Percentiles rank a stretch among this genome's conserved stretches.
Conservation (phyloP, 805 yeast genomes). For the Nakazawaea ambrosiae region DNA sequence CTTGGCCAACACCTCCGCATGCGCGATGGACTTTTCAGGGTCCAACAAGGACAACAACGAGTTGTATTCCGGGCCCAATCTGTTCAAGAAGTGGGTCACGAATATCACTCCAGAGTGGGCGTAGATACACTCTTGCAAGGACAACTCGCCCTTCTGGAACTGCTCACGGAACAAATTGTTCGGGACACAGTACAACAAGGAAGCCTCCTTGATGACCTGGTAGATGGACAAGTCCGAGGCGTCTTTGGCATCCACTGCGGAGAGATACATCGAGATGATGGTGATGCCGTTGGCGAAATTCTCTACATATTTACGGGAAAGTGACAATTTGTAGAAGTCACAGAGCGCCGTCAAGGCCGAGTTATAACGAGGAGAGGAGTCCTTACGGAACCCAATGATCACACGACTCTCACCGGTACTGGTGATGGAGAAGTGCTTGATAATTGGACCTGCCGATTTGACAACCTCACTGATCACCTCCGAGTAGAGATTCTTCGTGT, state of each 20-base stretch:
- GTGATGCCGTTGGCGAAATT: conserved; percentile 88
- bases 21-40: conserved; percentile 50
- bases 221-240: conserved; percentile 68
- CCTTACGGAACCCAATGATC: conserved; percentile 81
- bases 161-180: conserved; percentile 70
- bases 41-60: conserved; percentile 61
- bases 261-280: conserved; percentile 78
- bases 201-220: conserved; percentile 91
- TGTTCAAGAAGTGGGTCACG: conserved; percentile 89
- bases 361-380: conserved; percentile 79
- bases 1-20: conserved; percentile 68
- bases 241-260: conserved; percentile 42
- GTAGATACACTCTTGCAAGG: conserved; percentile 90
- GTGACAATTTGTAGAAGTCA: conserved; percentile 77
- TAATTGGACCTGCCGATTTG: conserved; percentile 83
- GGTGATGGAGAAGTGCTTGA: conserved; percentile 76
- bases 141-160: conserved; percentile 69
- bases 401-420: conserved; percentile 80
- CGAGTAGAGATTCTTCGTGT: conserved; percentile 73
- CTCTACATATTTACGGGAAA: conserved; percentile 89
- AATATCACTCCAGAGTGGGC: conserved; percentile 92
- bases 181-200: conserved; percentile 86
- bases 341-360: conserved; percentile 83
- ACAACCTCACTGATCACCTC: conserved; percentile 64
- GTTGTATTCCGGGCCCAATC: conserved; percentile 86